These are phyloP conservation scores for Tarenaya hassleriana DNA, from an alignment of 345 rosid species.

Conservation along the genomic window DNA sequence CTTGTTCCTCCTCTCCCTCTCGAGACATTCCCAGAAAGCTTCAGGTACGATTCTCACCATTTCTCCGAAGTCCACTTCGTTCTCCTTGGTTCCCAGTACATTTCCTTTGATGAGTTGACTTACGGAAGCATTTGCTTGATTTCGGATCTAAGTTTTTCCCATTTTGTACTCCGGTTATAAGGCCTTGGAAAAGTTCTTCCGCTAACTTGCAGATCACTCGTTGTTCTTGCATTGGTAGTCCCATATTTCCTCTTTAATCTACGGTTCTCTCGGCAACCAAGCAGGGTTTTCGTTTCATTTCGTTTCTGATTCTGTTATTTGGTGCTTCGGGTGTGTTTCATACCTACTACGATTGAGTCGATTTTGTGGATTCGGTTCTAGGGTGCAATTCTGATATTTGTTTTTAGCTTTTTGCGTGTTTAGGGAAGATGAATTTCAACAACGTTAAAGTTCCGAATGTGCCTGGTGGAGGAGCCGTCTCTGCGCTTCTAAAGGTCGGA, in stretches of 20 bases:
- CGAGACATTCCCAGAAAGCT: conserved; percentile 11
- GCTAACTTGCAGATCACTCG: not conserved
- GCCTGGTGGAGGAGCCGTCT: conserved; percentile 62
- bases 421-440: conserved; percentile 34
- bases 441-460: conserved; percentile 77
- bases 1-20: conserved; percentile 11
- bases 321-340: not conserved
- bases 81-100: not conserved
- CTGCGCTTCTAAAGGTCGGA: conserved; percentile 62
- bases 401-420: not conserved
- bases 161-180: no score
- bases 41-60: conserved; percentile 14
- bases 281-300: not conserved
- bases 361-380: not conserved
- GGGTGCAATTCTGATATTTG: not conserved
- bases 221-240: not conserved
- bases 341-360: conserved; percentile 4
- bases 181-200: conserved; percentile 7
- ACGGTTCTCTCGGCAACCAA: not conserved
- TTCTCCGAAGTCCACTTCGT: not conserved
- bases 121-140: no score
- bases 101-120: not conserved
- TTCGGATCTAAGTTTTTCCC: no score
- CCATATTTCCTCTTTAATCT: conserved; percentile 2
- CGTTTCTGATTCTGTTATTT: not conserved